Base-by-base conservation (phyloP, 2,329 filamentous ascomycete species). In the Verticillium isaacii region DNA sequence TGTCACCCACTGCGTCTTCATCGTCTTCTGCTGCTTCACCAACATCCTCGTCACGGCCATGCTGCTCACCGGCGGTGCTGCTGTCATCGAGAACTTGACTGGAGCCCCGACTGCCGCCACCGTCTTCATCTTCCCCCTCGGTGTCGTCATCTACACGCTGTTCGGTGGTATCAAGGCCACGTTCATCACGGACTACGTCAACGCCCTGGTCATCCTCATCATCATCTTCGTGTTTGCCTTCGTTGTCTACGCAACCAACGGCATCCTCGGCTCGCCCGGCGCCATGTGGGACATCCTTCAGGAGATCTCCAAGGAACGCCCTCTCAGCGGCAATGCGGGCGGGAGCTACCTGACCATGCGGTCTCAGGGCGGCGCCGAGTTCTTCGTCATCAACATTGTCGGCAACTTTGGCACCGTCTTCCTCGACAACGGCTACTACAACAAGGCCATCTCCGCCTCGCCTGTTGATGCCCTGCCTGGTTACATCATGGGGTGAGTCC, bases 271-370 rank as follows among this genome's bases (percentile, higher is more conserved):
- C 32, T 93, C 89, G 1, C 92, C 93, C 0, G 77, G 83, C 0
- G 86, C 84, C 45, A 90, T 97, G 1, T 97, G 92, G 68, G 92
- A 96, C 68, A 82, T 90, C 1, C 80, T 97, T 2, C 82, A 89
- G 0, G 80, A 88, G 56, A 91, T 91, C 0, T 84, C 90, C 0
- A 74, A 82, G 4, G 74, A 77, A 5, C 90, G 95, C 67, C 93
- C 93, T 0, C 89, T 96, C 1, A 83, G 85, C 0, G 92, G 93
- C 9, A 97, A 97, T 72, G 83, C 87, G 0, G 84, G 87, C 8
- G 93, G 93, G 15, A 92, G 89, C 69, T 97, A 96, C 68, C 78
- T 97, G 17, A 97, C 93, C 0, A 96, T 97, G 92, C 81, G 84
- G 62, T 92, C 89, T 1, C 85, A 84, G 62, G 88, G 94, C 68